Base-by-base conservation (phyloP, 1,284 basidiomycete genomes). In the Rhodotorula sp. region DNA sequence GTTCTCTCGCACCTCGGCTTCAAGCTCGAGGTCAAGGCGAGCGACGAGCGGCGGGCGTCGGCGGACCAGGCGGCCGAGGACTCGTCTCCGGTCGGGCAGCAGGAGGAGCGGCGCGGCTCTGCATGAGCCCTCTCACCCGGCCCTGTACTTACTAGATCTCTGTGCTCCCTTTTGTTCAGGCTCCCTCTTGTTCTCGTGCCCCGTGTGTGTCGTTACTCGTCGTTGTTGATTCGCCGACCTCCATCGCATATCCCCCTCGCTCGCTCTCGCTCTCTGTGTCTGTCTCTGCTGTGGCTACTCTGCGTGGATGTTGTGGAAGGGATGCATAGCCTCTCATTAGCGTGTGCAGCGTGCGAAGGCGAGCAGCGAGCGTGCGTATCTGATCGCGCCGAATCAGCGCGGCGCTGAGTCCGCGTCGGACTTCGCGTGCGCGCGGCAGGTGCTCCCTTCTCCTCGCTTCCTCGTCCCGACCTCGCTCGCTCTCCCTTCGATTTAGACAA, bases 1-100 rank as follows among this genome's bases (percentile, higher is more conserved):
- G 64, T 77, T 42, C 60, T 74, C 21, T 56, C 71, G 19, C 54
- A 62, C 46, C 67, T 78, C 53, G 63, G 72, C 25, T 70, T 78
- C 70, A 62, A 72, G 45, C 55, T 72, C 67, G 66, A 73, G 34
- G 63, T 63, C 42, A 73, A 73, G 50, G 16, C 56, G 16, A 49
- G 53, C 44, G 66, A 66, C 0, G 25, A 53, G 13, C 55, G 71
- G 12, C 61, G 71, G 4, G 68, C 61, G 7, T 67, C 61, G 7
- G 61, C 25, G 27, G 67, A 71, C 58, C n/a, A 27, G 45, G 52
- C 13, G 13, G 23, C 48, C 19, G 19, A 34, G 4, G 27, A n/a
- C 13, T 48, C 53, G 27, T 44, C 59, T 45, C 17, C 60, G 44
- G 41, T 16, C 19, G 16, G 7, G 17, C 25, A 54, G 21, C n/a